Base-by-base conservation (phyloP, 73 alveolate genomes). In the Paramecium octaurelia region DNA sequence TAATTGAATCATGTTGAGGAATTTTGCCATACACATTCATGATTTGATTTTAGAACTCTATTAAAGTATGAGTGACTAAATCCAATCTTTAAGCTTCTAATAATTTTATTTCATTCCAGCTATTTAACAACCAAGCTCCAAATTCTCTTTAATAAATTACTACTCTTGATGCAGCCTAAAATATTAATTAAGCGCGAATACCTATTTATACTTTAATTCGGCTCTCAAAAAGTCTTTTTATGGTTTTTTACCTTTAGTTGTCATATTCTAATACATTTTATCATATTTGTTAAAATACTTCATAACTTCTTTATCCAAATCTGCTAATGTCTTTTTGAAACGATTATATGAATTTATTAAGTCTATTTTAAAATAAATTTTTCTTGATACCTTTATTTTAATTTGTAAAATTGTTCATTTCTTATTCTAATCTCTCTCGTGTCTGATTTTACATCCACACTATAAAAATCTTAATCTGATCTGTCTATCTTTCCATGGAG, bases 351-450 rank as follows among this genome's bases (percentile, higher is more conserved):
- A 14, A 38, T 35, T 38, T 6, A 38, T 6, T 14, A 75, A 18
- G 38, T 75, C 88, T 75, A 75, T n/a, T 1, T n/a, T 1, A 34
- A 36, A 11, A 3, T 20, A 3, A 16, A 48, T 80, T 4, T 80
- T 4, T 40, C 11, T 80, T 31, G 36, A 73, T 80, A 80, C 73
- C 91, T 43, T 20, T 80, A 80, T 80, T 80, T 46, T 80, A 48
- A 23, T 80, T 80, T 8, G 48, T 43, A 80, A 80, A 80, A 80
- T 80, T 80, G 48, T 14, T 48, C 91, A 80, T 80, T 48, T 80
- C 91, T 48, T 80, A 46, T 80, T 80, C 91, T 5, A 80, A 48
- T 48, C 91, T 80, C 27, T 80, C 91, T 44, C 91, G 20, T 18
- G 57, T 80, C 29, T 80, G 46, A 44, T 42, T 80, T 80, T 40